Conservation (phyloP, 805 yeast genomes). For the Zygotorulaspora florentina region DNA sequence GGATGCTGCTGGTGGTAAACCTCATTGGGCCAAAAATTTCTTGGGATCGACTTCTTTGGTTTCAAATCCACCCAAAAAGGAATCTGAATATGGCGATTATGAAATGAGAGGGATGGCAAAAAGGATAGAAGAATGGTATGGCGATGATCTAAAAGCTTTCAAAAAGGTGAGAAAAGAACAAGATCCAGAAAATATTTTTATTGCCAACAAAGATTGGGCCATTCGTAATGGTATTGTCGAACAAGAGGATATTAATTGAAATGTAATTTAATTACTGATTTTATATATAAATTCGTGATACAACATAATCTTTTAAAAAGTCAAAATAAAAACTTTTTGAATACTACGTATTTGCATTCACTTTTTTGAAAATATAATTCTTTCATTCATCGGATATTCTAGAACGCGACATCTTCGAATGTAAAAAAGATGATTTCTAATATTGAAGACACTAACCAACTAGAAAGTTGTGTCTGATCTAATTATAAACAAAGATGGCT, state of each 20-base stretch:
- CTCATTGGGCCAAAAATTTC: conserved; percentile 98
- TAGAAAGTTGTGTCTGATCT: neutral
- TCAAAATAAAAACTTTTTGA: neutral
- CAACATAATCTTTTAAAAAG: neutral
- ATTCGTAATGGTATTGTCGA: conserved; percentile 67
- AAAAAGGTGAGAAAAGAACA: conserved; percentile 57
- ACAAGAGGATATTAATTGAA: conserved; percentile 8
- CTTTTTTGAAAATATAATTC: neutral
- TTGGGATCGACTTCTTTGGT: conserved; percentile 50
- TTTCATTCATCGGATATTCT: neutral
- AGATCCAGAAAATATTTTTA: conserved; percentile 81
- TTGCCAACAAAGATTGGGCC: conserved; percentile 78
- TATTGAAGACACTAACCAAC: neutral
- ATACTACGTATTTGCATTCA: neutral
- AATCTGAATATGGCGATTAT: conserved; percentile 47
- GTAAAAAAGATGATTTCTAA: neutral
- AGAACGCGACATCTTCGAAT: neutral
- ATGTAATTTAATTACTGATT: neutral
- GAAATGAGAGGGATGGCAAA: conserved; percentile 78
- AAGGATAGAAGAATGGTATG: conserved; percentile 73
- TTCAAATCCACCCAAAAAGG: conserved; percentile 32
- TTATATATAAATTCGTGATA: neutral
- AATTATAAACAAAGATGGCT: neutral
- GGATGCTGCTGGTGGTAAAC: conserved; percentile 80
- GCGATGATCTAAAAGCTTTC: conserved; percentile 59